Evolutionary conservation across 1,139 yeast species (phyloP).

Genomic region (Geotrichum bryndzae): DNA sequence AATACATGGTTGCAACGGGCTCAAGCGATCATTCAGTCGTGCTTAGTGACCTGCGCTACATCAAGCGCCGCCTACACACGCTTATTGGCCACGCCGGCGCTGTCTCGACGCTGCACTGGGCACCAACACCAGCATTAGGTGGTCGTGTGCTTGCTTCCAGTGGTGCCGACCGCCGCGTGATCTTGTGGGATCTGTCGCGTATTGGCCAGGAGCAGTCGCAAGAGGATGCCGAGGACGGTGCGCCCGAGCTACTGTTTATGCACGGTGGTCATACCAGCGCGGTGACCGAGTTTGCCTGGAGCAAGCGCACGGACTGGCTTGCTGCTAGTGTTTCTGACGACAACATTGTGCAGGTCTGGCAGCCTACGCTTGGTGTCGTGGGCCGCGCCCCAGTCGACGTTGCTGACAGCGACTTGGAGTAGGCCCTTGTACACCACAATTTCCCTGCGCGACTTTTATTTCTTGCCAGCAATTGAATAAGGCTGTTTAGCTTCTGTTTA

Average conservation of each 20-base stretch:
- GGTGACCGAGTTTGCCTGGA: conserved; percentile 82
- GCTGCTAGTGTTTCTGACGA: conserved; percentile 81
- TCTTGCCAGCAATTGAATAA: no score
- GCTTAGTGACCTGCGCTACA: conserved; percentile 63
- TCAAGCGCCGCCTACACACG: conserved; percentile 33
- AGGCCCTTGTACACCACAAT: neutral
- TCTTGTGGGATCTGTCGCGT: conserved; percentile 59
- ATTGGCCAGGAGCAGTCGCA: conserved; percentile 39
- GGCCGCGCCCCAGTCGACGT: conserved; percentile 13
- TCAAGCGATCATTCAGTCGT: conserved; percentile 54
- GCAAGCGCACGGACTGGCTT: conserved; percentile 61
- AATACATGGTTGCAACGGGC: conserved; percentile 60
- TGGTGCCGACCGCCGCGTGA: conserved; percentile 67
- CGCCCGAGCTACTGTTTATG: conserved; percentile 41
- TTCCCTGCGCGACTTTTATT: no score
- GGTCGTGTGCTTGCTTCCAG: conserved; percentile 56
- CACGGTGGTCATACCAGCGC: conserved; percentile 91
- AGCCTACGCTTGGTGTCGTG: conserved; percentile 23
- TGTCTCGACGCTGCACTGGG: conserved; percentile 74
- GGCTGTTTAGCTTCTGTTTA: neutral
- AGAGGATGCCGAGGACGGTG: conserved; percentile 41
- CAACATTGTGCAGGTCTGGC: conserved; percentile 82
- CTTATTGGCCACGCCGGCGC: conserved; percentile 52
- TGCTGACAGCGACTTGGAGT: conserved; percentile 15
- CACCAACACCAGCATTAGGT: conserved; percentile 47